Conservation (phyloP, 345 rosid species). For the Syzygium aqueum region DNA sequence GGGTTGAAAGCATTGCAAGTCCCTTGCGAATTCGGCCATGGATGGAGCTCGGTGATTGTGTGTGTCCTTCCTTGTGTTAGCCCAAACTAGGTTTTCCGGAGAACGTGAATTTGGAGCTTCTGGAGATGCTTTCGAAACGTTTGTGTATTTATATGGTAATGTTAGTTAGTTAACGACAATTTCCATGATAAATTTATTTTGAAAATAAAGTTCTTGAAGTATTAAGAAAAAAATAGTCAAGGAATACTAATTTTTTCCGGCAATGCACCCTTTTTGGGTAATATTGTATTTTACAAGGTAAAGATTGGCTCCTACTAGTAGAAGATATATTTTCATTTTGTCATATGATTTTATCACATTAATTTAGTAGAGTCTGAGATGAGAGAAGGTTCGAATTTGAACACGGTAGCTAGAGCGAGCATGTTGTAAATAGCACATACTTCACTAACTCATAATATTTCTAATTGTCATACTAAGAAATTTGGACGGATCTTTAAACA, state of each 20-base stretch:
- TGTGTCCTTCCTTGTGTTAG: not conserved
- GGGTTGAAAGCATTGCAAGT: slow-evolving; percentile 16
- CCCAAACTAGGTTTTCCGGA: not conserved
- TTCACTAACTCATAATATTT: not conserved
- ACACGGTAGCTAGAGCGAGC: not conserved
- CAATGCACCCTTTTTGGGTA: not conserved
- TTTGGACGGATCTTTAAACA: not conserved
- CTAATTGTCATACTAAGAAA: not conserved
- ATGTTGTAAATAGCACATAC: too few species aligned
- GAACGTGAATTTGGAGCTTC: not conserved
- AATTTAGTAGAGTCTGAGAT: not conserved
- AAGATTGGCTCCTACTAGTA: not conserved
- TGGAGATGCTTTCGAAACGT: not conserved
- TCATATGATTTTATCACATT: not conserved
- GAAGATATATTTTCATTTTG: not conserved
- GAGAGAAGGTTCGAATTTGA: not conserved
- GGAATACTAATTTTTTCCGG: not conserved
- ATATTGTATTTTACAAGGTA: not conserved
- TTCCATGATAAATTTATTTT: not conserved
- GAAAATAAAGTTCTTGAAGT: not conserved
- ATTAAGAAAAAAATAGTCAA: not conserved
- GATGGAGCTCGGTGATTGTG: not conserved
- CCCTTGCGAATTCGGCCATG: slow-evolving; percentile 36
- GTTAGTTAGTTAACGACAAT: not conserved
- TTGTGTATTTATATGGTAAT: not conserved